Percentiles rank a stretch among this genome's conserved stretches.
phyloP scores from a whole-genome alignment of 306 rosid genomes.

The Glycyrrhiza uralensis region DNA sequence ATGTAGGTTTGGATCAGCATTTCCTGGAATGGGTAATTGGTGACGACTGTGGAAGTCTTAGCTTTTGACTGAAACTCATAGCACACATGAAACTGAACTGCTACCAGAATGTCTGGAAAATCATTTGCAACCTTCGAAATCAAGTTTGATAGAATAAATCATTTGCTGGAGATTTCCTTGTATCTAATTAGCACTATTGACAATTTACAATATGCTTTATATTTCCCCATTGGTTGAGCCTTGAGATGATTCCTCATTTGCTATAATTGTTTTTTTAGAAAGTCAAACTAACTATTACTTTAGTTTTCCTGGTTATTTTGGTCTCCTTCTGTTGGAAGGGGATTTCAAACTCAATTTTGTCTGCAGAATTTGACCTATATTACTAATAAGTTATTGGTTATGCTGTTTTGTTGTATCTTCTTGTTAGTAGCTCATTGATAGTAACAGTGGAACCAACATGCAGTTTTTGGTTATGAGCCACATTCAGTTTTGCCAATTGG shows the following conservation, averaged over 20 bases:
- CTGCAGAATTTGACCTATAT: constrained; percentile 6
- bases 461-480: constrained; percentile 94
- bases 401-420: constrained; percentile 7
- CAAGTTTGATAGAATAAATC: no score
- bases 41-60: background rate
- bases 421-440: constrained; percentile 16
- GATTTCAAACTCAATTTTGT: background rate
- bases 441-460: constrained; percentile 26
- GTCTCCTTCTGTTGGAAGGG: background rate
- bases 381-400: constrained; percentile 9
- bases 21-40: background rate
- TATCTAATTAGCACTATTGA: background rate
- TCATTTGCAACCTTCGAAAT: no score
- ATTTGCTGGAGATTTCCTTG: background rate
- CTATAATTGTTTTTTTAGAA: background rate
- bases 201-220: background rate
- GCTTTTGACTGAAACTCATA: background rate
- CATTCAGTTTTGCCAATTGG: constrained; percentile 96
- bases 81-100: background rate
- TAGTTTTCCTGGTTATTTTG: constrained; percentile 52
- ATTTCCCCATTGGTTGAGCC: background rate
- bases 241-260: background rate
- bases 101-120: no score
- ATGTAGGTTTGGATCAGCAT: constrained; percentile 5
- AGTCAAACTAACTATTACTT: constrained; percentile 1